Base-by-base conservation (phyloP, 495 filamentous ascomycete species). In the Xylaria grammica region DNA sequence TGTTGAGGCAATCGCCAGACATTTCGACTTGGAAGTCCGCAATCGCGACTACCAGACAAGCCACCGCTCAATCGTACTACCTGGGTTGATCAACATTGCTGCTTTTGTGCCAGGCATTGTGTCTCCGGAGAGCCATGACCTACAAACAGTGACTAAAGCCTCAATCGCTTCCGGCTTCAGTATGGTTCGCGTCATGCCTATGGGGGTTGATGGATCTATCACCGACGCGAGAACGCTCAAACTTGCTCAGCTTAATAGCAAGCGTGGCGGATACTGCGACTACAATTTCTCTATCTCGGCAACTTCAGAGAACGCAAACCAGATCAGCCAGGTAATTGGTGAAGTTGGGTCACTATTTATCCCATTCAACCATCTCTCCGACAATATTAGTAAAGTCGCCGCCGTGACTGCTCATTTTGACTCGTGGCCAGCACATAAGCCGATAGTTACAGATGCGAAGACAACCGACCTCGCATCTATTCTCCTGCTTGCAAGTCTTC, bases 1-100 rank as follows among this genome's bases (percentile, higher is more conserved):
- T 48, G 90, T 99, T 67, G 95, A 99, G 76, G 95, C 95, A 17
- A 90, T 99, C 66, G 88, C 93, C 58, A 87, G 95, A 42, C 88
- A 96, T 73, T 96, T 90, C 70, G 87, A 92, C 65, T 81, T 99
- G 40, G 85, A 93, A 40, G 86, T 98, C 65, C 84, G 87, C 73
- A 87, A 87, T 44, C 84, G 91, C 62, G 95, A 99, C 74, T 96
- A 89, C 78, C 91, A 97, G 81, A 94, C 92, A 38, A 93, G 90
- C 75, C 91, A 93, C 71, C 87, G 88, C 60, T 90, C 90, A 10
- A 80, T 93, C 40, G 82, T 87, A 27, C 85, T 94, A 29, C 89
- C 92, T 20, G 91, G 91, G 2, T 77, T 94, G 63, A 86, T 94
- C 76, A 94, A 91, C 72, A 84, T 94, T 56, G 89, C 90, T 29